Percentiles rank a stretch among this genome's conserved stretches.
phyloP scores from a whole-genome alignment of 108 stramenopile species.

The Cyclotella choctawhatcheeana region DNA sequence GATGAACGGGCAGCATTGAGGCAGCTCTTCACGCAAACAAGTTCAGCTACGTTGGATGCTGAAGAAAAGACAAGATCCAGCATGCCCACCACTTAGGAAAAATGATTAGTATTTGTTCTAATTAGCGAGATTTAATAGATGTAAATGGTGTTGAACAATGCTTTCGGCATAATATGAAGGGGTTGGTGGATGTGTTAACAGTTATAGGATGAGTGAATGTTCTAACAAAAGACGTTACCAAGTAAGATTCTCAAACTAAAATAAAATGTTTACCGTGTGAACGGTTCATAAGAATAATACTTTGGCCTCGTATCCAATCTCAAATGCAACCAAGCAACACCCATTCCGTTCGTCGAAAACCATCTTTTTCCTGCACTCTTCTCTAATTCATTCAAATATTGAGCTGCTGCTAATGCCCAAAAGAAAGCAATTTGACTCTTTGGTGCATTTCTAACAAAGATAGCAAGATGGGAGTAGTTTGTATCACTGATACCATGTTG shows the following conservation, averaged over 20 bases:
- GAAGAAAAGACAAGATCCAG: too few relatives aligned
- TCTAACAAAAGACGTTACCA: not conserved
- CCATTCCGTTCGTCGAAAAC: slow-evolving; percentile 81
- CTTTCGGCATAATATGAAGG: too few relatives aligned
- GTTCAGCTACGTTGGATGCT: not conserved
- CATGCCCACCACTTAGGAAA: too few relatives aligned
- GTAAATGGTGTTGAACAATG: too few relatives aligned
- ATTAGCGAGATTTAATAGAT: too few relatives aligned
- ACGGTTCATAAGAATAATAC: slow-evolving; percentile 79
- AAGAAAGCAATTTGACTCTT: slow-evolving; percentile 47
- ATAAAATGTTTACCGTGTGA: slow-evolving; percentile 10
- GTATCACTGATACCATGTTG: slow-evolving; percentile 11
- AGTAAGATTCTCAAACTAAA: too few relatives aligned
- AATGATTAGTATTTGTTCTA: too few relatives aligned
- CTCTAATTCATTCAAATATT: slow-evolving; percentile 31
- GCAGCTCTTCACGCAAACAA: slow-evolving; percentile 14
- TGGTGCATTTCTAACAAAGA: slow-evolving; percentile 63
- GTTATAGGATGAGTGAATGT: too few relatives aligned
- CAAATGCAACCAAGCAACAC: slow-evolving; percentile 87
- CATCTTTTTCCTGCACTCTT: slow-evolving; percentile 55
- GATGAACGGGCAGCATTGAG: slow-evolving; percentile 24
- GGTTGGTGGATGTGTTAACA: too few relatives aligned
- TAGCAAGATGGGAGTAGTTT: slow-evolving; percentile 41
- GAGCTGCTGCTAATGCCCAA: slow-evolving; percentile 56
- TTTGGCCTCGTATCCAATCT: slow-evolving; percentile 81